phyloP scores from a whole-genome alignment of 2,329 filamentous ascomycete genomes.

The Diaporthe citrichinensis region DNA sequence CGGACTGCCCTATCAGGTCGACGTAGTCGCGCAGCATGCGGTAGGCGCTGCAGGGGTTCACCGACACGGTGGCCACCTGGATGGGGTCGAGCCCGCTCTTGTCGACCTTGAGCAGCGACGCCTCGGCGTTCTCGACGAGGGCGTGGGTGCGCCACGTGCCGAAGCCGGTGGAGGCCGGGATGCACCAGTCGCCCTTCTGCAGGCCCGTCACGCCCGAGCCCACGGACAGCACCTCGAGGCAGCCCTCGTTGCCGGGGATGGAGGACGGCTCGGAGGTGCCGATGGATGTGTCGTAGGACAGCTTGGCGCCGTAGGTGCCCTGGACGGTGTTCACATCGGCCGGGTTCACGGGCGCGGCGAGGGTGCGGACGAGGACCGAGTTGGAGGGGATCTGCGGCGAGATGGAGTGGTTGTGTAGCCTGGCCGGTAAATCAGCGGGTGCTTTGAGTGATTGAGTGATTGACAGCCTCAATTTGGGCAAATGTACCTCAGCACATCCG shows the following conservation, averaged over 20 bases:
- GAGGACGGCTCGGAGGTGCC: slow-evolving; percentile 83
- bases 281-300: slow-evolving; percentile 80
- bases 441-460: neutral
- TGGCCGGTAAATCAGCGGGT: slow-evolving; percentile 47
- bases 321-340: slow-evolving; percentile 99
- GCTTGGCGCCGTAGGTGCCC: slow-evolving; percentile 92
- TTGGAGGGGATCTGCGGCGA: slow-evolving; percentile 77
- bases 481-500: slow-evolving; percentile 74
- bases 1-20: slow-evolving; percentile 61
- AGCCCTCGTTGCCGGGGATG: slow-evolving; percentile 90
- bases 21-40: slow-evolving; percentile 90
- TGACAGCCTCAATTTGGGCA: neutral
- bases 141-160: slow-evolving; percentile 97
- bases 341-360: slow-evolving; percentile 94
- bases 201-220: slow-evolving; percentile 71
- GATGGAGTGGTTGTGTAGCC: slow-evolving; percentile 82
- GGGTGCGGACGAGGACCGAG: slow-evolving; percentile 83
- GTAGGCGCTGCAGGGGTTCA: slow-evolving; percentile 96
- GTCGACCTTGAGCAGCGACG: slow-evolving; percentile 78
- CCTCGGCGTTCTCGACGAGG: slow-evolving; percentile 67
- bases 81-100: slow-evolving; percentile 78
- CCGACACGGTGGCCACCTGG: slow-evolving; percentile 88
- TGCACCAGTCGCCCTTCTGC: slow-evolving; percentile 89
- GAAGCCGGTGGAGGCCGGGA: slow-evolving; percentile 85
- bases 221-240: slow-evolving; percentile 86